Base-by-base conservation (phyloP, 768 basidiomycete genomes). In the Boletus bicolor region DNA sequence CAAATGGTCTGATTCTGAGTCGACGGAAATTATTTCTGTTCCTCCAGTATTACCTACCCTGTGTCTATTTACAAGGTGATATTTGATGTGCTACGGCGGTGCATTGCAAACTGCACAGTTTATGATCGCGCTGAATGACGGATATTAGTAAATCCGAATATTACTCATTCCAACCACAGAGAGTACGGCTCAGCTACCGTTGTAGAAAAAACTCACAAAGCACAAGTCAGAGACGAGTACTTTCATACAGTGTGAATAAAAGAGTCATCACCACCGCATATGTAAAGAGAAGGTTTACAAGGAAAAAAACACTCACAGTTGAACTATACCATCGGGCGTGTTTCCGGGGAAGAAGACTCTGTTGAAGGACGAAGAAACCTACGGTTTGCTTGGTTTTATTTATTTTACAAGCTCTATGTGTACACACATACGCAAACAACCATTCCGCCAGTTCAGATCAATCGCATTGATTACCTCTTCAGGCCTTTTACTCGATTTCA, bases 211-310 rank as follows among this genome's bases (percentile, higher is more conserved):
- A 77, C 68, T 84, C 85, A 83, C 66, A 52, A 78, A 77, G 69
- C 74, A 70, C 66, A 70, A 71, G 70, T 64, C 70, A 56, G 50
- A 73, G 70, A 68, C 62, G 67, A 64, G 71, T 69, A 69, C 68
- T 74, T 80, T 89, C 86, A 75, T 81, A 83, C 83, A 87, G 86
- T 87, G 84, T 85, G 85, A 86, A 88, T 85, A 74, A 68, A 73
- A 49, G 74, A 77, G 76, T 79, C 82, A 85, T 85, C 83, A 79
- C 66, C 43, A 72, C 67, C 68, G 63, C 54, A 63, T 21, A 58
- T 53, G 28, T 48, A 42, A 53, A 63, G 50, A 42, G 15, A 56
- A 42, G 42, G n/a, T 44, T 5, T 14, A 46, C 9, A 3, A 41
- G 21, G 36, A n/a, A 50, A 47, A 24, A 51, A 10, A 50, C 1